Percentiles rank a stretch among this genome's conserved stretches.
Conservation (phyloP, 2,329 filamentous ascomycete species). For the Colletotrichum lindemuthianum region DNA sequence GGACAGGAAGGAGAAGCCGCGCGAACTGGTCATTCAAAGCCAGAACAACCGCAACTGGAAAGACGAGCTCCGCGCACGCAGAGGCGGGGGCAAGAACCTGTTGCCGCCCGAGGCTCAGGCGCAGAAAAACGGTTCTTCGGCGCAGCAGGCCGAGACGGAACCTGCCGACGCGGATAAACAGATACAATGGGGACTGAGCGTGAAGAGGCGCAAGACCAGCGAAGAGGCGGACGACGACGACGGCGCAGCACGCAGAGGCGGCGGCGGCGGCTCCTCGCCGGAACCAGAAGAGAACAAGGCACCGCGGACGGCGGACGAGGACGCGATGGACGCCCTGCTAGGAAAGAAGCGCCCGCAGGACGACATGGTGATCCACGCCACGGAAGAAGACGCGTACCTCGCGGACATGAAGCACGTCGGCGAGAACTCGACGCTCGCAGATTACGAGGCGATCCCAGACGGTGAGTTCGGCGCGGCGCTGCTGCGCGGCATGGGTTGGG, state of each 20-base stretch:
- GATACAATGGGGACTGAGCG: constrained; percentile 65
- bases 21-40: constrained; percentile 65
- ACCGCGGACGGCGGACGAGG: constrained; percentile 47
- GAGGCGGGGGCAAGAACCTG: constrained; percentile 60
- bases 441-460: constrained; percentile 89
- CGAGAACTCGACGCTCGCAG: constrained; percentile 79
- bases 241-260: no score
- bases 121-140: constrained; percentile 46
- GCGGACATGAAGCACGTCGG: constrained; percentile 78
- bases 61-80: constrained; percentile 59
- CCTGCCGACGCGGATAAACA: constrained; percentile 60
- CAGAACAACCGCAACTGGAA: constrained; percentile 72
- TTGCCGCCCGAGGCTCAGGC: constrained; percentile 66
- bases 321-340: constrained; percentile 75
- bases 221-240: constrained; percentile 57
- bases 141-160: constrained; percentile 43
- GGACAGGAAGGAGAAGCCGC: constrained; percentile 44
- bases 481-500: constrained; percentile 95
- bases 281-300: constrained; percentile 8
- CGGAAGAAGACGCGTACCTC: constrained; percentile 75
- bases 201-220: constrained; percentile 60
- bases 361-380: constrained; percentile 63
- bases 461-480: constrained; percentile 94
- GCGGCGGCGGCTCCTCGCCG: not conserved
- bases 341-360: constrained; percentile 58